Base-by-base conservation (phyloP, 495 filamentous ascomycete genomes). In the Penicillium taxi region DNA sequence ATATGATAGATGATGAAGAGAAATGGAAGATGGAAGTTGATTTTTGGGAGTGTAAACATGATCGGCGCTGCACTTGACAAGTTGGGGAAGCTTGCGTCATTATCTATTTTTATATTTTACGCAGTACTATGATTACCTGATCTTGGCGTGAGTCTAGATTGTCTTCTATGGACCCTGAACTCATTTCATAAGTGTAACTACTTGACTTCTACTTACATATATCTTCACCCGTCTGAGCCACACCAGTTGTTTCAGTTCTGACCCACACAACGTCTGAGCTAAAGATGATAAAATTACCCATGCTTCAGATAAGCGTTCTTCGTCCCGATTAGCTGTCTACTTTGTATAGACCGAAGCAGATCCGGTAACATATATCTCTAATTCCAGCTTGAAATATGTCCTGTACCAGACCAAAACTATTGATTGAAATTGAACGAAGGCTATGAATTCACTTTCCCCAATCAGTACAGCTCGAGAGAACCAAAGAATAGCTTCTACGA, bases 201-300 rank as follows among this genome's bases (percentile, higher is more conserved):
- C 14, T 22, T 11, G 19, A 32, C 66, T 50, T 85, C 56, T 79
- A 88, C 30, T 73, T 70, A 50, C n/a, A n/a, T n/a, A 89, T 88
- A 58, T 80, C 78, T 55, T 88, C 84, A 56, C 11, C 22, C 22
- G 22, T 11, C 11, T 6, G 22, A 6, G 11, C 22, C 72, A 79
- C 13, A 79, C 42, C 21, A 80, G 67, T 9, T 72, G 68, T 44
- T 80, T 74, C 3, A 72, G 78, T 13, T 64, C 59, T 34, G 86
- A 54, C 84, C 84, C 88, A 12, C 55, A 63, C 38, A 79, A 90
- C 32, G 67, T 80, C 18, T 61, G 48, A 12, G 61, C 64, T 24
- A 56, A 26, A 6, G 39, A 43, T n/a, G n/a, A n/a, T n/a, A n/a
- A n/a, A n/a, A n/a, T n/a, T 2, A 77, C 47, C 11, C 37, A 52